Conservation (phyloP, 2,329 filamentous ascomycete species). For the Raffaelea deltoideospora region DNA sequence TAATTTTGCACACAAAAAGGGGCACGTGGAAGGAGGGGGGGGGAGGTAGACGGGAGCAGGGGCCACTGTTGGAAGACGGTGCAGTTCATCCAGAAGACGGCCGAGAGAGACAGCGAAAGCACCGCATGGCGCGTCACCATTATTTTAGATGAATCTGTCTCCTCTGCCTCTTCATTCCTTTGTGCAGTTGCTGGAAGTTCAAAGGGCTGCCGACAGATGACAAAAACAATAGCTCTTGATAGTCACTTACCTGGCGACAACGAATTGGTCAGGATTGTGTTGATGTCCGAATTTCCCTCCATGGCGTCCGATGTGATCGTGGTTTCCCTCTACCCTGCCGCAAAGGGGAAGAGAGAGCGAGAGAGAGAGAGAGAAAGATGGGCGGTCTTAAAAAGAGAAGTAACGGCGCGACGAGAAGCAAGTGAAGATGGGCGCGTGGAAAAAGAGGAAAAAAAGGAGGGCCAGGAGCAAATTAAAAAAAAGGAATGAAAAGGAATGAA, state of each 20-base stretch:
- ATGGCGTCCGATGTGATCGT: constrained; percentile 27
- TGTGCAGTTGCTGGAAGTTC: constrained; percentile 1
- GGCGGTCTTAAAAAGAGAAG: too few species aligned
- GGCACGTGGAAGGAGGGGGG: too few species aligned
- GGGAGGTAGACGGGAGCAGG: constrained; percentile 9
- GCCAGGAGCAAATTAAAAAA: too few species aligned
- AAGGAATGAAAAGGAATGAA: too few species aligned
- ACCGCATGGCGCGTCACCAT: too few species aligned
- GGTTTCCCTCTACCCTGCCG: constrained; percentile 5
- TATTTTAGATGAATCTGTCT: not conserved
- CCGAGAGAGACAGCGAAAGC: too few species aligned
- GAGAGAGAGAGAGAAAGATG: constrained; percentile 4
- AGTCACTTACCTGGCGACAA: constrained; percentile 91
- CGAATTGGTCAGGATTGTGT: constrained; percentile 93
- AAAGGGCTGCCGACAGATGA: constrained; percentile 10
- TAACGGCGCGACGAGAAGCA: too few species aligned
- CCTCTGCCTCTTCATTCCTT: not conserved
- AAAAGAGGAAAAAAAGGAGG: too few species aligned
- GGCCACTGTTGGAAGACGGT: constrained; percentile 5
- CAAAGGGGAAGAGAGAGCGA: constrained; percentile 1
- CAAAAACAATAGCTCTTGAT: too few species aligned
- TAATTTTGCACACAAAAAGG: too few species aligned
- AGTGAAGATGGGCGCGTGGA: too few species aligned
- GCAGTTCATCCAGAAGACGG: constrained; percentile 2
- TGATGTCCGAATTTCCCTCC: constrained; percentile 77